These are phyloP conservation scores for Tricholoma flavovirens DNA, from an alignment of 768 basidiomycete genomes.

Conservation along the genomic window DNA sequence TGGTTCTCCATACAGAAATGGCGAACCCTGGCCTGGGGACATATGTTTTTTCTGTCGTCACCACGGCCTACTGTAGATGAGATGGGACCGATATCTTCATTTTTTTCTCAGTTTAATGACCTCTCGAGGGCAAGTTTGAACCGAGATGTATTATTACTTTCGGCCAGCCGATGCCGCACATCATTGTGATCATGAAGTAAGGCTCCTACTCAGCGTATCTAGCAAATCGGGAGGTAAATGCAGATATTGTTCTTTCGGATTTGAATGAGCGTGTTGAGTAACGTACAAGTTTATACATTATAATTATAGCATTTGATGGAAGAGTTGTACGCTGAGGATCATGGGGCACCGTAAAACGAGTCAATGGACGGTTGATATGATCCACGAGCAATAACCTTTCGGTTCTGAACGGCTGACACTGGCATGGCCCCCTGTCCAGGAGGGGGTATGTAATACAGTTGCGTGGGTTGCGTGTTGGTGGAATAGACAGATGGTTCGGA, in stretches of 20 bases:
- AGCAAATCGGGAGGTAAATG: background rate
- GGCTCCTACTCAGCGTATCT: too few relatives aligned
- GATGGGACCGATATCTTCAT: too few relatives aligned
- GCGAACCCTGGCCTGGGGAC: too few relatives aligned
- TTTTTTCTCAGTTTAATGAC: too few relatives aligned
- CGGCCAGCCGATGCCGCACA: background rate
- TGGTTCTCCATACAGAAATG: too few relatives aligned
- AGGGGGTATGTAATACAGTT: background rate
- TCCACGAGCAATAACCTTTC: conserved; percentile 14
- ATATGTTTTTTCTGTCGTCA: too few relatives aligned
- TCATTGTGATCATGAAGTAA: background rate
- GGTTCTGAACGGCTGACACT: conserved; percentile 15
- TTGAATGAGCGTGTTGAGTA: background rate
- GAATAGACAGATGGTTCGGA: background rate
- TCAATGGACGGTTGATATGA: conserved; percentile 32
- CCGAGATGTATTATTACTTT: background rate
- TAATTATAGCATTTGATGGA: background rate
- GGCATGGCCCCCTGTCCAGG: conserved; percentile 5
- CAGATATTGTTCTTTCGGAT: background rate
- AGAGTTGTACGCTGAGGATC: background rate
- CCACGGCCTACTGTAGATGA: too few relatives aligned
- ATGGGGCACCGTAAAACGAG: conserved; percentile 33
- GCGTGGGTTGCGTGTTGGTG: background rate
- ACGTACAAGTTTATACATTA: background rate
- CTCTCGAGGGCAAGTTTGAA: too few relatives aligned